Base-by-base conservation (phyloP, 768 basidiomycete genomes). In the Lepiota venenata region DNA sequence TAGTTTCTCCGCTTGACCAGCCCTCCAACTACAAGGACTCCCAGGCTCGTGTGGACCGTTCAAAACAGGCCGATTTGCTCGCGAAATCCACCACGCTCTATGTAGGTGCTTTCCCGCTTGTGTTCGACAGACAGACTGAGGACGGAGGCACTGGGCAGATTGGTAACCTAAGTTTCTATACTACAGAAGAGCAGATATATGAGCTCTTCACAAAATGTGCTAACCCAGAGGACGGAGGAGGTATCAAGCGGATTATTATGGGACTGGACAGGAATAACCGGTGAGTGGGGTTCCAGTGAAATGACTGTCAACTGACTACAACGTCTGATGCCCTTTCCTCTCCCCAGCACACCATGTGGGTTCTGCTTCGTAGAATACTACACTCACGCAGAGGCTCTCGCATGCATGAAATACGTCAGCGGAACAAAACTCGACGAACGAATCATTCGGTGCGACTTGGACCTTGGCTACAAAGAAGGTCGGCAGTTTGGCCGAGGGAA, bases 381-480 rank as follows among this genome's bases (percentile, higher is more conserved):
- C 67, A 92, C 92, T 9, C 93, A 98, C 64, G 78, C 85, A 4
- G 95, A 98, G 70, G 96, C 97, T 15, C 76, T 97, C 38, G 91
- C 93, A 39, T 87, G 88, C 58, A 86, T 98, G 82, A 85, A 88
- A 45, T 95, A 97, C 69, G 83, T 98, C 62, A 93, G 91, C 47
- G 97, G 96, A n/a, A 94, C 95, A 35, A 98, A 98, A 74, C 84
- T 99, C 18, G 97, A 99, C 70, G 97, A 99, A 71, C 89, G 97
- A 32, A 92, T 99, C 62, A 96, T 99, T 58, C 89, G 97, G 44
- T 98, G 95, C 65, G 97, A 99, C 74, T 75, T 99, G 64, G 97
- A 99, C 74, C 78, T 94, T 22, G 97, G 97, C 5, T 99, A 98
- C 72, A 85, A 85, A 65, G 97, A 99, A 65, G 96, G 96, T 12